Evolutionary conservation across 306 rosid genomes (phyloP).

Genomic region (Aeschynomene evenia): DNA sequence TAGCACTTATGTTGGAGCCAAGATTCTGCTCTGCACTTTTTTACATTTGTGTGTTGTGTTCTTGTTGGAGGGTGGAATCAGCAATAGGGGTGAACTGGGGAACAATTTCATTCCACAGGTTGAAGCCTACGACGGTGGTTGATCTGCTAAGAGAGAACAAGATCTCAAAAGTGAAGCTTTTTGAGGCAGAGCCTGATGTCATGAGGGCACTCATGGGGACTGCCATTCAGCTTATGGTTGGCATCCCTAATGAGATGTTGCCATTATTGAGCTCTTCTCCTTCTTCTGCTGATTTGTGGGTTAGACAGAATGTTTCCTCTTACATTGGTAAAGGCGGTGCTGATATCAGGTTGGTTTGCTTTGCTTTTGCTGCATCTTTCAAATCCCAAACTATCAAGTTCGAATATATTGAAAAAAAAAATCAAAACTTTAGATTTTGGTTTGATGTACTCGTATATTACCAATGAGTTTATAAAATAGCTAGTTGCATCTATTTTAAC

Average conservation of each 20-base stretch:
- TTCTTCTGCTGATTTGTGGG: conserved; percentile 74
- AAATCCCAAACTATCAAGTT: no score
- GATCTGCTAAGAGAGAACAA: conserved; percentile 65
- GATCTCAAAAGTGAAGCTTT: conserved; percentile 77
- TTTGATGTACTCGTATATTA: no score
- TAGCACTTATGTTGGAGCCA: conserved; percentile 43
- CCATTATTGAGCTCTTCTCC: conserved; percentile 60
- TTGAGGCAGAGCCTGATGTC: conserved; percentile 70
- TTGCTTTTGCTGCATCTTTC: no score
- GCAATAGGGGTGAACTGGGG: conserved; percentile 94
- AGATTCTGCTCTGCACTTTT: conserved; percentile 31
- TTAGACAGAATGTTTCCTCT: conserved; percentile 70
- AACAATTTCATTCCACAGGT: conserved; percentile 59
- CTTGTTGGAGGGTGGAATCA: conserved; percentile 51
- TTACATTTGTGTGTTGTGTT: conserved; percentile 21
- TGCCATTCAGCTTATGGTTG: conserved; percentile 84
- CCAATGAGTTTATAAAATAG: no score
- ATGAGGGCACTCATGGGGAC: conserved; percentile 63
- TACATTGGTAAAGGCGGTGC: conserved; percentile 70
- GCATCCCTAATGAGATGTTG: conserved; percentile 86
- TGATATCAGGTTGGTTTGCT: conserved; percentile 66
- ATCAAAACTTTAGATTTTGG: no score
- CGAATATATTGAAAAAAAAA: no score
- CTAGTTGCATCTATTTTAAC: no score
- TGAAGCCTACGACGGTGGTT: conserved; percentile 78